These are phyloP conservation scores for Lactifluus rugatus DNA, from an alignment of 768 basidiomycete species.

Conservation along the genomic window DNA sequence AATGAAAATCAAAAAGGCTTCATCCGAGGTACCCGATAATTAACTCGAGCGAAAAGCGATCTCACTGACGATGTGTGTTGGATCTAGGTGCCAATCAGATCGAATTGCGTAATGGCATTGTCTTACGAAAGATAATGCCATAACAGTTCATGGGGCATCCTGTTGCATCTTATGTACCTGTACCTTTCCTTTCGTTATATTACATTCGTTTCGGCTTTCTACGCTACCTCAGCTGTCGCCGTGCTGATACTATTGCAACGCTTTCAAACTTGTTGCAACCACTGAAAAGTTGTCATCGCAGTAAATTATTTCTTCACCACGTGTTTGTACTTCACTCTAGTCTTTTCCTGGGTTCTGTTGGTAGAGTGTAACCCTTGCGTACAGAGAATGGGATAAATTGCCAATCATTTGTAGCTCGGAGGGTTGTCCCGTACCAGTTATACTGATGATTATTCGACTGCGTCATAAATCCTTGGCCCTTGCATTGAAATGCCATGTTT, in stretches of 20 bases:
- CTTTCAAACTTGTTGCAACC: not conserved
- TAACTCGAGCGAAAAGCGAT: not conserved
- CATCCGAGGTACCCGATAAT: constrained; percentile 17
- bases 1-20: constrained; percentile 30
- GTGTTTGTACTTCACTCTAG: not conserved
- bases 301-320: constrained; percentile 4
- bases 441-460: not conserved
- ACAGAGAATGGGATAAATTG: not conserved
- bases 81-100: constrained; percentile 7
- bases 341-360: not conserved
- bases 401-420: not conserved
- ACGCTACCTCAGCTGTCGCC: not conserved
- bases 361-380: not conserved
- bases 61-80: not conserved
- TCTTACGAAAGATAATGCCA: not conserved
- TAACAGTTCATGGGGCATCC: not conserved
- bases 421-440: not conserved
- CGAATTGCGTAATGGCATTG: constrained; percentile 17
- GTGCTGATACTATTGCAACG: not conserved
- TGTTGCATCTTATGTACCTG: not conserved
- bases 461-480: not conserved
- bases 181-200: not conserved
- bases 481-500: no score
- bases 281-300: not conserved
- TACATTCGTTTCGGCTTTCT: not conserved